Base-by-base conservation (phyloP, 208 protist genomes). In the Trypanosoma theileri region DNA sequence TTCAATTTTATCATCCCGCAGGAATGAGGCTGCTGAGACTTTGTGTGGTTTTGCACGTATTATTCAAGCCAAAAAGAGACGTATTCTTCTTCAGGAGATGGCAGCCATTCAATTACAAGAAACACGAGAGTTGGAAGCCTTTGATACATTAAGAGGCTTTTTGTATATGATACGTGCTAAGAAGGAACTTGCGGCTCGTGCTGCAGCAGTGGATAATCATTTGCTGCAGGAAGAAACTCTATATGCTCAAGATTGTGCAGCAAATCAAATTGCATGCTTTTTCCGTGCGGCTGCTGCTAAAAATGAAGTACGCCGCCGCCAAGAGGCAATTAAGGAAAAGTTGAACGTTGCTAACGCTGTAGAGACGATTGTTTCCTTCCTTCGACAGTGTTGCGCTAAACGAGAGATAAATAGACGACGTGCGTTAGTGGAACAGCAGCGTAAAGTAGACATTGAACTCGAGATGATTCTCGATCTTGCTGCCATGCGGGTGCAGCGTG, bases 401-500 rank as follows among this genome's bases (percentile, higher is more conserved):
- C 40, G 28, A 31, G 35, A 76, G 48, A 31, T 69, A 16, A 3
- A n/a, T 31, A 59, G 48, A 40, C n/a, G 44, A 17, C 35, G 28
- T 11, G 4, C 11, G 8, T 46, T 59, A 17, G 46, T 55, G 4
- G 48, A 50, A 40, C 46, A 51, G 45, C 8, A 67, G 21, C 63
- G 58, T 41, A 16, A 13, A 8, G 22, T 51, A 48, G 31, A 67
- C 22, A 51, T 35, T 13, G 21, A 60, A 8, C 8, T 45, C 0
- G 72, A 70, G 26, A 26, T 12, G 4, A 6, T 55, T 0, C 35
- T 61, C 22, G 59, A 69, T 44, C 4, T 57, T 17, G 59, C 72
- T 4, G 65, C 65, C 13, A 60, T 71, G 50, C 50, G 7, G 19
- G 35, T 77, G 48, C 72, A 77, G 72, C 72, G 72, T n/a, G 58